phyloP scores from a whole-genome alignment of 164 flowering plant genomes.

The Berberis thunbergii region DNA sequence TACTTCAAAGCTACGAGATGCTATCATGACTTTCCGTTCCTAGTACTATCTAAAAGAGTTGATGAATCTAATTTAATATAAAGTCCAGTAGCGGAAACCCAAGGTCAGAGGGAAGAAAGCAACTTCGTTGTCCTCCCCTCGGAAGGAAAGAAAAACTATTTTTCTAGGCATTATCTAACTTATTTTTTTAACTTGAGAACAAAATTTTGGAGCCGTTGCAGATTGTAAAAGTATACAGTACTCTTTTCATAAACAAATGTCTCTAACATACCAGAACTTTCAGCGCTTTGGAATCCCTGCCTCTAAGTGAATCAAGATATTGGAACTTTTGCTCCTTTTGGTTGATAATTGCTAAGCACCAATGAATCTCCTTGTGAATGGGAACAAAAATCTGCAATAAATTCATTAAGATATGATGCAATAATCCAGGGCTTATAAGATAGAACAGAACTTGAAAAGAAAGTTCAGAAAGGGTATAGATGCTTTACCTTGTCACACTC shows the following conservation, averaged over 20 bases:
- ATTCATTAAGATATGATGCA: slow-evolving; percentile 1
- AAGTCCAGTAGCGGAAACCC: too few species aligned
- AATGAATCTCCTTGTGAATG: slow-evolving; percentile 73
- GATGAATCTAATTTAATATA: too few species aligned
- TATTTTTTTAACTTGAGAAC: too few species aligned
- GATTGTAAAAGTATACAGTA: not conserved
- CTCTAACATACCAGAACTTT: slow-evolving; percentile 49
- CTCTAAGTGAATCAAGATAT: slow-evolving; percentile 87
- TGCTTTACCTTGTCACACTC: slow-evolving; percentile 84
- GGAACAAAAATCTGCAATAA: slow-evolving; percentile 81
- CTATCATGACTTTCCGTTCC: too few species aligned
- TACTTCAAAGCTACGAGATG: too few species aligned
- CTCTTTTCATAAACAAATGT: not conserved
- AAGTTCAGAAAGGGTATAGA: not conserved
- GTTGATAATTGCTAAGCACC: slow-evolving; percentile 89
- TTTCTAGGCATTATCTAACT: too few species aligned
- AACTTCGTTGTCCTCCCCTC: too few species aligned
- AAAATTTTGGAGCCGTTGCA: too few species aligned
- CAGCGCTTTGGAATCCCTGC: slow-evolving; percentile 50
- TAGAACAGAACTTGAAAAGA: not conserved
- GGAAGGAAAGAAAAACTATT: too few species aligned
- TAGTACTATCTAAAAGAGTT: too few species aligned
- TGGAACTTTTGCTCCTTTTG: slow-evolving; percentile 76
- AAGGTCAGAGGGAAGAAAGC: too few species aligned
- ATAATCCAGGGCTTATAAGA: not conserved